phyloP scores from a whole-genome alignment of 768 basidiomycete genomes.

The Fomitopsis serialis region DNA sequence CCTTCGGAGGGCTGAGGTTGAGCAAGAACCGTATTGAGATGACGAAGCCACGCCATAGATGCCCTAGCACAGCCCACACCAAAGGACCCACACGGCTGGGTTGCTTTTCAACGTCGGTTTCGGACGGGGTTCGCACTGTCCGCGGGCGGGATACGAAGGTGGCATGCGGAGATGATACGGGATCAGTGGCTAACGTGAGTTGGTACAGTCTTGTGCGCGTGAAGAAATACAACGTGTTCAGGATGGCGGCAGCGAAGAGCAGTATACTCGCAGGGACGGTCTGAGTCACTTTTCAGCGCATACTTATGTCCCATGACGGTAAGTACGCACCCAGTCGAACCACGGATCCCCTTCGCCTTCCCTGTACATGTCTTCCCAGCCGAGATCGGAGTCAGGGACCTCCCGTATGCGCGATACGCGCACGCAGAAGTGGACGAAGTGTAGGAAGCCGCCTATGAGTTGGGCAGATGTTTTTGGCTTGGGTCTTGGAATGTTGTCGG shows the following conservation, averaged over 20 bases:
- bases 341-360: conserved; percentile 60
- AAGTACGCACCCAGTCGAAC: conserved; percentile 69
- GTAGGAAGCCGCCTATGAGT: conserved; percentile 58
- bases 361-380: conserved; percentile 76
- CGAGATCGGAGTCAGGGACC: conserved; percentile 60
- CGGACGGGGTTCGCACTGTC: conserved; percentile 6
- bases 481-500: conserved; percentile 75
- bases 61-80: conserved; percentile 12
- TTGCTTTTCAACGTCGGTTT: conserved; percentile 35
- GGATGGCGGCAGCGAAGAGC: conserved; percentile 46
- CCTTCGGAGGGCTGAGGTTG: conserved; percentile 46
- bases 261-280: conserved; percentile 59
- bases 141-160: conserved; percentile 49
- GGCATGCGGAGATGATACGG: conserved; percentile 65
- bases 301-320: background rate
- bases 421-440: conserved; percentile 63
- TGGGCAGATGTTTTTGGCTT: conserved; percentile 59
- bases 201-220: conserved; percentile 66
- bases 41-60: conserved; percentile 46
- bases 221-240: conserved; percentile 65
- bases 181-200: conserved; percentile 57
- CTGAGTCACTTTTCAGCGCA: conserved; percentile 29
- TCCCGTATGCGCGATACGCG: conserved; percentile 52
- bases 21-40: conserved; percentile 64
- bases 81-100: conserved; percentile 38